Evolutionary conservation across 2,329 filamentous ascomycete species (phyloP).

Genomic region (Colletotrichum sp.): DNA sequence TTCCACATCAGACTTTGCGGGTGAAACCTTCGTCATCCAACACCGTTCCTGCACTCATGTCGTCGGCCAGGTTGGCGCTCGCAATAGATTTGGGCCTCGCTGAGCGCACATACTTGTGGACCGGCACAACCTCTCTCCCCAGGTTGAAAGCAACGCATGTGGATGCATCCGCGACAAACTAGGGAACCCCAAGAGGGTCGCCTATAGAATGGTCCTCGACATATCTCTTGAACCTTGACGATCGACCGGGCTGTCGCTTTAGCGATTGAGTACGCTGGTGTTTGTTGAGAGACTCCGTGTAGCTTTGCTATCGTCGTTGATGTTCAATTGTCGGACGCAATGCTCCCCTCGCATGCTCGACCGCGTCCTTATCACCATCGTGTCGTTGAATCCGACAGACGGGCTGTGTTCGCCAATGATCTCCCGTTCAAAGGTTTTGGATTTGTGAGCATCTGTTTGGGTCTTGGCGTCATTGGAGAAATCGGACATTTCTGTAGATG

Average conservation of each 20-base stretch:
- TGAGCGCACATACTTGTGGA: not conserved
- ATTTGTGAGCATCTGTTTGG: not conserved
- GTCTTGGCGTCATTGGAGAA: not conserved
- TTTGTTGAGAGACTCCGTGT: not conserved
- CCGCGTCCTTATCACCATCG: not conserved
- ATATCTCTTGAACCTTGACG: not conserved
- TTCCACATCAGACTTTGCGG: not conserved
- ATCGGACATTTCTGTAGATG: not conserved
- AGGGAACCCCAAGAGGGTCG: not conserved
- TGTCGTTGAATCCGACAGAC: not conserved
- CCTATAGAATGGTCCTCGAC: not conserved
- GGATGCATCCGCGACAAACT: not conserved
- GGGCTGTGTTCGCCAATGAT: not conserved
- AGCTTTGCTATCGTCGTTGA: not conserved
- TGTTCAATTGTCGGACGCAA: not conserved
- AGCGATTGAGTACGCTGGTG: not conserved
- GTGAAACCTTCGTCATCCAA: not conserved
- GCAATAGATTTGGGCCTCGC: not conserved
- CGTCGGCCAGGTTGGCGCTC: not conserved
- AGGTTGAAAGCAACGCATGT: not conserved
- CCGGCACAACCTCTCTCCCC: not conserved
- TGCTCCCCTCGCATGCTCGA: not conserved
- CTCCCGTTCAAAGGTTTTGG: not conserved
- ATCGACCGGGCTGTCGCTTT: not conserved
- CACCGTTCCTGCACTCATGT: not conserved